Conservation (phyloP, 1,139 yeast genomes). For the Lodderomyces theae region DNA sequence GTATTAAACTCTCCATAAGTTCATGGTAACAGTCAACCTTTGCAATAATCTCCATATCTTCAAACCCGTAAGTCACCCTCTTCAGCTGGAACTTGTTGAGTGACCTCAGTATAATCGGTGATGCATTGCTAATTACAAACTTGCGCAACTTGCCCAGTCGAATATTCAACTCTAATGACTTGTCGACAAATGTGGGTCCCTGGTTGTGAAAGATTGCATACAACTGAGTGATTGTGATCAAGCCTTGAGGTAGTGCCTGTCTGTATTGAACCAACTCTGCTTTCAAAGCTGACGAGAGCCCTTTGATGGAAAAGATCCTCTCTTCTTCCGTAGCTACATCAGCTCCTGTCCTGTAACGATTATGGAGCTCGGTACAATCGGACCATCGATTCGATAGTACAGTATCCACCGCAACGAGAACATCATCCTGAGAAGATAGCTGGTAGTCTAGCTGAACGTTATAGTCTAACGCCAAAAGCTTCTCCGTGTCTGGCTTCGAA, state of each 20-base stretch:
- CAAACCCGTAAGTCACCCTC: constrained; percentile 44
- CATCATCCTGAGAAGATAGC: constrained; percentile 28
- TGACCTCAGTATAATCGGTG: constrained; percentile 43
- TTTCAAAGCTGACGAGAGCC: constrained; percentile 33
- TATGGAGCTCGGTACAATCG: constrained; percentile 29
- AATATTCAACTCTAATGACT: constrained; percentile 33
- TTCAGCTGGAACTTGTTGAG: constrained; percentile 32
- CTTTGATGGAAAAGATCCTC: constrained; percentile 32
- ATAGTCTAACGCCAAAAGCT: constrained; percentile 29
- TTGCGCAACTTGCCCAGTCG: constrained; percentile 35
- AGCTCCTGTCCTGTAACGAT: constrained; percentile 19
- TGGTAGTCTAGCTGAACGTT: constrained; percentile 43
- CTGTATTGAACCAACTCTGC: constrained; percentile 41
- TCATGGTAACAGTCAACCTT: constrained; percentile 23
- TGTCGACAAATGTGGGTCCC: constrained; percentile 47
- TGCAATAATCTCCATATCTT: constrained; percentile 41
- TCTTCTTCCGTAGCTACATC: constrained; percentile 20
- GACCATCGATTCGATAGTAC: constrained; percentile 40
- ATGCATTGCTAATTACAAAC: constrained; percentile 44
- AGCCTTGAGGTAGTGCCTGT: constrained; percentile 30
- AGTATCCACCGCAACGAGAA: constrained; percentile 33
- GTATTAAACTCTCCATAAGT: constrained; percentile 16
- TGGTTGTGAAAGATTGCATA: constrained; percentile 38
- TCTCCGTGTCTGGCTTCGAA: constrained; percentile 11
- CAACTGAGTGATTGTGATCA: constrained; percentile 39